phyloP scores from a whole-genome alignment of 2,329 filamentous ascomycete genomes.

The Paraconiothyrium brasiliense region DNA sequence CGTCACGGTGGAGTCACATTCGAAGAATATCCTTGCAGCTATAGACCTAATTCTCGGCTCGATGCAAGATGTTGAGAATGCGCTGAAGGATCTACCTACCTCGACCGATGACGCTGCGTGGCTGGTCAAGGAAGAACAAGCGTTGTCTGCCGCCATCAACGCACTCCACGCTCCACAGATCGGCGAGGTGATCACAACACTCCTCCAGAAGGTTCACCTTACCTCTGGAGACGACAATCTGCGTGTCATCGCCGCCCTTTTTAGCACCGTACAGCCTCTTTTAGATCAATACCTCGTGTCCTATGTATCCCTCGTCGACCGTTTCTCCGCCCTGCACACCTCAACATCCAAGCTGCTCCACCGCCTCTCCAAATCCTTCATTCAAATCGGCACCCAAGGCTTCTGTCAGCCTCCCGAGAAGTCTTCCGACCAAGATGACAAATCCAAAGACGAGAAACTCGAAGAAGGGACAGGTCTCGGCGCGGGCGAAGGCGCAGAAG shows the following conservation, averaged over 20 bases:
- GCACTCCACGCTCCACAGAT: slow-evolving; percentile 69
- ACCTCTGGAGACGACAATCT: slow-evolving; percentile 54
- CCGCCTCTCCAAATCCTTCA: slow-evolving; percentile 79
- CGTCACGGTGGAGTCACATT: slow-evolving; percentile 57
- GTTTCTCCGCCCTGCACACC: slow-evolving; percentile 72
- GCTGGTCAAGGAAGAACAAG: slow-evolving; percentile 63
- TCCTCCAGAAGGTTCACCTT: slow-evolving; percentile 58
- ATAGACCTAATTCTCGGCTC: slow-evolving; percentile 81
- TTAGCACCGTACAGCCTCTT: slow-evolving; percentile 73
- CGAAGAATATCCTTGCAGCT: slow-evolving; percentile 68
- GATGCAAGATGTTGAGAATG: slow-evolving; percentile 74
- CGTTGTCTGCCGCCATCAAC: slow-evolving; percentile 57
- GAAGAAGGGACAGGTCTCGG: slow-evolving; percentile 93
- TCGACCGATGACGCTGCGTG: slow-evolving; percentile 71
- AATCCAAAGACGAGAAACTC: slow-evolving; percentile 77
- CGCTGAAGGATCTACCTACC: slow-evolving; percentile 63
- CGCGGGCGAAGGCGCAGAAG: slow-evolving; percentile 92
- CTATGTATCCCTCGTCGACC: slow-evolving; percentile 65
- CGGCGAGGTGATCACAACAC: slow-evolving; percentile 53
- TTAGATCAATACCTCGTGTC: slow-evolving; percentile 75
- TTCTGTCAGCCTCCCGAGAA: slow-evolving; percentile 93
- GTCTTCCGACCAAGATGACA: slow-evolving; percentile 69
- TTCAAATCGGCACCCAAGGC: slow-evolving; percentile 80
- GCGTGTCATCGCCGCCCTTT: slow-evolving; percentile 63
- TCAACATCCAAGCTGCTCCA: slow-evolving; percentile 78